These are phyloP conservation scores for Malus sieversii DNA, from an alignment of 306 rosid species.

Conservation along the genomic window DNA sequence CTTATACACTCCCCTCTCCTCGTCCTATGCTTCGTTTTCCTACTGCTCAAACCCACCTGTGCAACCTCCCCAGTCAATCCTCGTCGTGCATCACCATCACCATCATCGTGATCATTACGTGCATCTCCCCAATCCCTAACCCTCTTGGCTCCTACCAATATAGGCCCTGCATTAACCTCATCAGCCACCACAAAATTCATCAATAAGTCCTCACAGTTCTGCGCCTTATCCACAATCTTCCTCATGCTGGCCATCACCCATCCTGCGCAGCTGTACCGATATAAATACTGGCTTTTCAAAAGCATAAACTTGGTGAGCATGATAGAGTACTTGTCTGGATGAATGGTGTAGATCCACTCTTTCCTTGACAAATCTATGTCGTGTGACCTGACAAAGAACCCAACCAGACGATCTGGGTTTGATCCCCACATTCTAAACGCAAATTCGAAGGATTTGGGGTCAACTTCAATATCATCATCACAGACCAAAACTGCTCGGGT, in stretches of 20 bases:
- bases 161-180: slow-evolving; percentile 46
- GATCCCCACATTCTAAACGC: slow-evolving; percentile 53
- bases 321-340: slow-evolving; percentile 71
- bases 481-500: slow-evolving; percentile 68
- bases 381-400: slow-evolving; percentile 76
- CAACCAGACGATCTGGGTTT: slow-evolving; percentile 45
- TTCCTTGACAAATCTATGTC: slow-evolving; percentile 50
- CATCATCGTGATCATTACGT: slow-evolving; percentile 36
- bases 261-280: slow-evolving; percentile 53
- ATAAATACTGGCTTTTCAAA: slow-evolving; percentile 36
- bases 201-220: slow-evolving; percentile 80
- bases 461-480: slow-evolving; percentile 80
- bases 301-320: slow-evolving; percentile 77
- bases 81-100: slow-evolving; percentile 13
- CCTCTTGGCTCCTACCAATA: slow-evolving; percentile 55
- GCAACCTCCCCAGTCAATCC: slow-evolving; percentile 29
- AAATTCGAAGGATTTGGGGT: slow-evolving; percentile 47
- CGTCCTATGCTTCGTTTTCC: slow-evolving; percentile 66
- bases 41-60: slow-evolving; percentile 59
- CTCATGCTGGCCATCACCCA: slow-evolving; percentile 37
- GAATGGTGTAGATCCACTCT: slow-evolving; percentile 81
- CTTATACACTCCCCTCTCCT: slow-evolving; percentile 64
- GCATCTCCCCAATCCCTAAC: slow-evolving; percentile 77
- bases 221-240: slow-evolving; percentile 37
- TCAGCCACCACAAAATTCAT: slow-evolving; percentile 80